These are phyloP conservation scores for Paecilomyces sp. DNA, from an alignment of 2,329 filamentous ascomycete genomes.

Conservation along the genomic window DNA sequence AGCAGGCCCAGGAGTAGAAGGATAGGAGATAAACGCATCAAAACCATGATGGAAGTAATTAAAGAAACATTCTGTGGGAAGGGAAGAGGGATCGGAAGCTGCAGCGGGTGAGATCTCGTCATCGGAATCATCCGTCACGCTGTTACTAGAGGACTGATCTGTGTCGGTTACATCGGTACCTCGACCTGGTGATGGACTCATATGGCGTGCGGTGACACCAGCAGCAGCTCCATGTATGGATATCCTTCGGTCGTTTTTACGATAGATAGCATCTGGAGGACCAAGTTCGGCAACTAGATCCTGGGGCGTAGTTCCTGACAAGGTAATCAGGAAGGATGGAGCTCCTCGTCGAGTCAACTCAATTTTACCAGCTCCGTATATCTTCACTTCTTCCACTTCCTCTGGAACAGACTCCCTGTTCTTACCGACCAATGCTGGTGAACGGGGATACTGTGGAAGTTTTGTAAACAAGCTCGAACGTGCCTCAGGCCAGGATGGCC, in stretches of 20 bases:
- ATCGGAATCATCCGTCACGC: slow-evolving; percentile 61
- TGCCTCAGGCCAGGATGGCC: slow-evolving; percentile 82
- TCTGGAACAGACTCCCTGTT: slow-evolving; percentile 76
- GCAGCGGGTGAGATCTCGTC: slow-evolving; percentile 49
- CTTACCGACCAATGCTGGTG: slow-evolving; percentile 60
- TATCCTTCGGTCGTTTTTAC: slow-evolving; percentile 82
- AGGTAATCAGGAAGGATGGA: slow-evolving; percentile 60
- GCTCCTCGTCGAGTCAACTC: slow-evolving; percentile 68
- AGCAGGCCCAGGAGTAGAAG: slow-evolving; percentile 56
- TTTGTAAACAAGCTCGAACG: slow-evolving; percentile 70
- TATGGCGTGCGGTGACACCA: slow-evolving; percentile 21
- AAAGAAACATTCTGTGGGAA: slow-evolving; percentile 66
- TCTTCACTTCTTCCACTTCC: slow-evolving; percentile 72
- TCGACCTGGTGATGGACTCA: slow-evolving; percentile 28
- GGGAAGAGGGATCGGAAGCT: slow-evolving; percentile 52
- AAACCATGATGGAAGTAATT: slow-evolving; percentile 97
- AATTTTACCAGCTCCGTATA: slow-evolving; percentile 71
- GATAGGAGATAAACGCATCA: slow-evolving; percentile 81
- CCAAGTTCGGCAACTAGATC: slow-evolving; percentile 86
- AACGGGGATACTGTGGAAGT: slow-evolving; percentile 65
- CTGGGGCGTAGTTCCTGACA: slow-evolving; percentile 86
- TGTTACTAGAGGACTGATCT: slow-evolving; percentile 67
- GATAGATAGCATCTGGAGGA: slow-evolving; percentile 87
- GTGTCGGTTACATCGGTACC: slow-evolving; percentile 52
- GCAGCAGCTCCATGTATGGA: slow-evolving; percentile 59